Conservation (phyloP, 345 rosid genomes). For the Eucalyptus pauciflora region DNA sequence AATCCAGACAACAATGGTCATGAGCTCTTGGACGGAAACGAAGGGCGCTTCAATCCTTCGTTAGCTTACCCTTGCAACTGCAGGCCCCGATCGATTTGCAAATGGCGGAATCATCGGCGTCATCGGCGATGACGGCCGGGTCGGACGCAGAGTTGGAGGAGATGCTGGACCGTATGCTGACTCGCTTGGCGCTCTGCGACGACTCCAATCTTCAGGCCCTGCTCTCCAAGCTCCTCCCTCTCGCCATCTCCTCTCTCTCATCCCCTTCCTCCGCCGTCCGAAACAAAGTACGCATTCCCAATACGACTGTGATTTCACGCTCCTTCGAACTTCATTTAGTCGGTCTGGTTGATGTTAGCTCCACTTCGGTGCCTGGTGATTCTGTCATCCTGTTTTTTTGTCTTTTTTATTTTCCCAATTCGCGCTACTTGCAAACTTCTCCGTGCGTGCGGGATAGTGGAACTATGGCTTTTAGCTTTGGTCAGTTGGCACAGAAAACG, state of each 20-base stretch:
- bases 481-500: rapidly evolving
- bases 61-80: not conserved
- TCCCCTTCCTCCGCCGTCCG: constrained; percentile 46
- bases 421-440: not conserved
- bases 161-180: constrained; percentile 87
- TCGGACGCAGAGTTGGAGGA: constrained; percentile 73
- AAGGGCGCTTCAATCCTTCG: not conserved
- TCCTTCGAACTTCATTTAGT: not conserved
- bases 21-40: not conserved
- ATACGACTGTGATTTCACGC: not conserved
- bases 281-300: constrained; percentile 41
- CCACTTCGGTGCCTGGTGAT: not conserved
- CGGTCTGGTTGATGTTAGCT: not conserved
- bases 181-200: constrained; percentile 78
- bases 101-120: constrained; percentile 49
- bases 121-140: constrained; percentile 12
- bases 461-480: not conserved
- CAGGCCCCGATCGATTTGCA: not conserved
- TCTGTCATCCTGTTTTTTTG: not conserved
- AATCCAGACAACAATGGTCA: not conserved
- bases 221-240: constrained; percentile 71
- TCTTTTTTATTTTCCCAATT: not conserved
- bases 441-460: not conserved
- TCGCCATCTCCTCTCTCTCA: constrained; percentile 68
- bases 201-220: constrained; percentile 69